A percentile compares a stretch with the other conserved stretches of the same genome.
Evolutionary conservation across 108 stramenopile genomes (phyloP).

Genomic region (Pseudonitzschia delicatissima): DNA sequence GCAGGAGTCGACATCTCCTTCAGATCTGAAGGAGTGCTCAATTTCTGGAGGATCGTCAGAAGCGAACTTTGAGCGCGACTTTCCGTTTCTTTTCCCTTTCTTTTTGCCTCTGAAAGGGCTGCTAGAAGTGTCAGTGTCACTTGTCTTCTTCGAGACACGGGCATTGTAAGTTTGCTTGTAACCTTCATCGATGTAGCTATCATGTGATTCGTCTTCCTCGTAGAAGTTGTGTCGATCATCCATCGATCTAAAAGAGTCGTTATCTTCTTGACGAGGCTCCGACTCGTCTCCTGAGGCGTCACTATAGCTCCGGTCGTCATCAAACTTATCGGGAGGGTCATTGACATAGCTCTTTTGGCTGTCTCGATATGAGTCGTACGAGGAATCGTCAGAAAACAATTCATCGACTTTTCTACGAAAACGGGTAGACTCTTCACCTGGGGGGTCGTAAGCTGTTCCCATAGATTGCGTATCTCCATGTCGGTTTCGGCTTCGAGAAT

Average conservation of each 20-base stretch:
- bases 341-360: background rate
- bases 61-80: background rate
- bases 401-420: background rate
- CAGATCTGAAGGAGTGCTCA: background rate
- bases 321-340: background rate
- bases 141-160: background rate
- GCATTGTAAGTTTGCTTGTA: background rate
- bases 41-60: slow-evolving; percentile 4
- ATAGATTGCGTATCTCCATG: background rate
- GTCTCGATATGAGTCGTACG: background rate
- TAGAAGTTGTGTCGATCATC: background rate
- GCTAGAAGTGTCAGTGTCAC: background rate
- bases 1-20: background rate
- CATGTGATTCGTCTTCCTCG: background rate
- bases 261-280: background rate
- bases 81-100: background rate
- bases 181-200: background rate
- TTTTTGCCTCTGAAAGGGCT: background rate
- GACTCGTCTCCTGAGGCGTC: background rate
- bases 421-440: background rate
- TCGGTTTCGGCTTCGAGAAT: background rate
- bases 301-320: background rate
- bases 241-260: background rate
- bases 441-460: background rate
- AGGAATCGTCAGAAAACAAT: background rate